Percentiles rank a stretch among this genome's conserved stretches.
These are phyloP conservation scores for Triticum turgidum DNA, from an alignment of 176 grass and related monocot genomes.

Conservation along the genomic window DNA sequence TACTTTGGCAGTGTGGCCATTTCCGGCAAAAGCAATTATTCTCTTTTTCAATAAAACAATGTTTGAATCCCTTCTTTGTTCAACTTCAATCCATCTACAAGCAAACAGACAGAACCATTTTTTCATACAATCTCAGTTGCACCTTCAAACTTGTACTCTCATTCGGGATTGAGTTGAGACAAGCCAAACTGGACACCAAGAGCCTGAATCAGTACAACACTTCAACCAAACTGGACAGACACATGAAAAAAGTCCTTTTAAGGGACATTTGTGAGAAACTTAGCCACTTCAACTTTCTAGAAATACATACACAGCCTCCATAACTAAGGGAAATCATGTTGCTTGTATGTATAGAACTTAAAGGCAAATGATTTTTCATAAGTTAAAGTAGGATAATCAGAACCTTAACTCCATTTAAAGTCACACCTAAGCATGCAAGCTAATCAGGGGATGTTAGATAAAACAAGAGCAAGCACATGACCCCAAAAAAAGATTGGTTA, in stretches of 20 bases:
- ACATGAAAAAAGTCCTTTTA: conserved; percentile 9
- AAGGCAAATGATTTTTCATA: not conserved
- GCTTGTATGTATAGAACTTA: not conserved
- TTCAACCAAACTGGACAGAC: not conserved
- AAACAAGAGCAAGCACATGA: conserved; percentile 2
- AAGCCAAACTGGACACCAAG: not conserved
- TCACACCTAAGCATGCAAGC: not conserved
- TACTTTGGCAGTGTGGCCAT: not conserved
- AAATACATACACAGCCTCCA: not conserved
- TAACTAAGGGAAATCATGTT: not conserved
- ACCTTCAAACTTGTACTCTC: conserved; percentile 2
- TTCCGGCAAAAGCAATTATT: not conserved
- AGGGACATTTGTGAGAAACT: not conserved
- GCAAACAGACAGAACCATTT: conserved; percentile 18
- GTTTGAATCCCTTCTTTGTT: conserved; percentile 6
- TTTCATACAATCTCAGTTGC: not conserved
- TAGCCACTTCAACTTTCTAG: conserved; percentile 1
- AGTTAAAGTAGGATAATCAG: not conserved
- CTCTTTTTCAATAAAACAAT: not conserved
- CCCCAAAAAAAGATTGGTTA: not conserved
- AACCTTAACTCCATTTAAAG: not conserved
- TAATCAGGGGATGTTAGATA: not conserved
- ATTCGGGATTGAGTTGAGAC: conserved; percentile 7
- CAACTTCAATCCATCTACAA: conserved; percentile 12
- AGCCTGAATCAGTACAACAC: not conserved